Evolutionary conservation across 768 basidiomycete species (phyloP).

Genomic region (Boletus bicolor): DNA sequence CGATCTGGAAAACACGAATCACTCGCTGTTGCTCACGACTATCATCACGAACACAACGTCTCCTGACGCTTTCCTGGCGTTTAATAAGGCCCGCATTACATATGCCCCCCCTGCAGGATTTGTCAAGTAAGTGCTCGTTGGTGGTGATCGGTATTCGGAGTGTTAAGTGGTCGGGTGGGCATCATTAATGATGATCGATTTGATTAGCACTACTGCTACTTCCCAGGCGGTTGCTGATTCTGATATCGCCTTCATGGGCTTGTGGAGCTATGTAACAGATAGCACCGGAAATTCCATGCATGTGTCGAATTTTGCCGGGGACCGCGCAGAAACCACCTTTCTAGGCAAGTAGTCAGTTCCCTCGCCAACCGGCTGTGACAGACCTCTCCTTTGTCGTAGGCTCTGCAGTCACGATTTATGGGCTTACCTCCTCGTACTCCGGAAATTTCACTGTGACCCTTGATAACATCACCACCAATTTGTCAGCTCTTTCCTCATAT

Average conservation of each 20-base stretch:
- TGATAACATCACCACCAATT: constrained; percentile 45
- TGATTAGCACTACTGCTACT: constrained; percentile 34
- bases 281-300: constrained; percentile 29
- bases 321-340: constrained; percentile 43
- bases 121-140: constrained; percentile 34
- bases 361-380: neutral
- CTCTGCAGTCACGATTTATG: constrained; percentile 56
- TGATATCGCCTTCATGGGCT: constrained; percentile 48
- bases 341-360: constrained; percentile 38
- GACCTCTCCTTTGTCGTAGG: constrained; percentile 38
- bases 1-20: constrained; percentile 45
- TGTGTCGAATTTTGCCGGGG: constrained; percentile 41
- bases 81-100: constrained; percentile 55
- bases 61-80: constrained; percentile 43
- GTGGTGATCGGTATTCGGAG: constrained; percentile 2
- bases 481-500: constrained; percentile 54
- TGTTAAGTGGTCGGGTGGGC: constrained; percentile 1
- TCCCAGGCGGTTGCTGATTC: constrained; percentile 42
- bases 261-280: constrained; percentile 48
- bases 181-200: constrained; percentile 24
- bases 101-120: constrained; percentile 32
- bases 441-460: constrained; percentile 60
- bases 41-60: constrained; percentile 34
- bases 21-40: constrained; percentile 55
- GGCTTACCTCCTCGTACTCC: constrained; percentile 53